Conservation (phyloP, 2,329 filamentous ascomycete genomes). For the Neopestalotiopsis clavispora region DNA sequence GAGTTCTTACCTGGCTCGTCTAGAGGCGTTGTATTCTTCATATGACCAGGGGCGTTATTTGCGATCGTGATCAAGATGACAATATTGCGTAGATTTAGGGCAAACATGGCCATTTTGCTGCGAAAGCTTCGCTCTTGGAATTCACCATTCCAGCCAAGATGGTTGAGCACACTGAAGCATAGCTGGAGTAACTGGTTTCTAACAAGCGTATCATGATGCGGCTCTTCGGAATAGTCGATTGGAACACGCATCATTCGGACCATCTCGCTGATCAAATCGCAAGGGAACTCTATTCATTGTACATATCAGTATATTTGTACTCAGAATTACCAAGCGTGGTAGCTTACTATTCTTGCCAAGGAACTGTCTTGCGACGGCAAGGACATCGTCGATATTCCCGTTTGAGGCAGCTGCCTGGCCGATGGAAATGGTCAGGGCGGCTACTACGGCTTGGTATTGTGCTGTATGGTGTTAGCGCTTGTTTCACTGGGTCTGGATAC, state of each 20-base stretch:
- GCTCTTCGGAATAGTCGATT: slow-evolving; percentile 82
- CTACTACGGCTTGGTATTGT: slow-evolving; percentile 62
- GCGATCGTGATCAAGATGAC: slow-evolving; percentile 69
- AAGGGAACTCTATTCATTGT: slow-evolving; percentile 55
- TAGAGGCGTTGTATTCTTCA: slow-evolving; percentile 62
- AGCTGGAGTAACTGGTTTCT: slow-evolving; percentile 75
- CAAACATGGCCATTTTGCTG: slow-evolving; percentile 76
- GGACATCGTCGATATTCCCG: slow-evolving; percentile 70
- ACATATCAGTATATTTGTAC: background rate
- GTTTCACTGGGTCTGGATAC: slow-evolving; percentile 23
- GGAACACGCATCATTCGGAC: slow-evolving; percentile 73
- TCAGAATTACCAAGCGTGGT: background rate
- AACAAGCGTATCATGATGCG: slow-evolving; percentile 73
- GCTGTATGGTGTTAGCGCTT: slow-evolving; percentile 39
- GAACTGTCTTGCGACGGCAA: slow-evolving; percentile 67
- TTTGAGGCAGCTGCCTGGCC: slow-evolving; percentile 50
- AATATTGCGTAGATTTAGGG: slow-evolving; percentile 76
- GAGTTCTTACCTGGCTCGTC: slow-evolving; percentile 63
- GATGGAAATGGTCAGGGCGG: slow-evolving; percentile 61
- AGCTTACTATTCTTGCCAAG: slow-evolving; percentile 40
- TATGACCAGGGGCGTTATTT: slow-evolving; percentile 57
- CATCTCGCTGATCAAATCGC: slow-evolving; percentile 68
- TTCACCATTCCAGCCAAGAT: slow-evolving; percentile 74
- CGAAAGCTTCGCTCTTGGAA: slow-evolving; percentile 65
- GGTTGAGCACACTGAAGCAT: slow-evolving; percentile 78